Evolutionary conservation across 2,329 filamentous ascomycete species (phyloP).

Genomic region (Setomelanomma holmii): DNA sequence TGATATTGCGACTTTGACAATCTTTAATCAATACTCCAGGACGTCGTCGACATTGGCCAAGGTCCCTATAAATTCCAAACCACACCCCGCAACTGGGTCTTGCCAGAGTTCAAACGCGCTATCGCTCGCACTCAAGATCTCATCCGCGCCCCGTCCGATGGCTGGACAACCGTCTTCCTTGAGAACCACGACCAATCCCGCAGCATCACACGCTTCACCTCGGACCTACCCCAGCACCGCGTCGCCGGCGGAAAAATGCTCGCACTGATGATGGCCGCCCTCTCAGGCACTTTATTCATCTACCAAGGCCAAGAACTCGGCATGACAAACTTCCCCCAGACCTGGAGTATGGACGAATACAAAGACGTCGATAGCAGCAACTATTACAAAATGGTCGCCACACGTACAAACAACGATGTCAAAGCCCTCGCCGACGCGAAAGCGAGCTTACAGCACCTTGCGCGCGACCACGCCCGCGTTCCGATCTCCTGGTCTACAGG

Average conservation of each 20-base stretch:
- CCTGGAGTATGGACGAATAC: constrained; percentile 56
- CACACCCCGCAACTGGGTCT: constrained; percentile 40
- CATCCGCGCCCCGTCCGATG: constrained; percentile 37
- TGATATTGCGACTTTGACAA: not conserved
- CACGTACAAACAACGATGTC: constrained; percentile 34
- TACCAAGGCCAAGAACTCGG: constrained; percentile 61
- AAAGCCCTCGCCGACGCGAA: constrained; percentile 56
- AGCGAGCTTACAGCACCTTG: constrained; percentile 64
- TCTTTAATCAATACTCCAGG: constrained; percentile 31
- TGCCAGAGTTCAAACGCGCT: constrained; percentile 41
- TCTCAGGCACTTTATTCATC: constrained; percentile 59
- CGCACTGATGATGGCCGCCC: constrained; percentile 56
- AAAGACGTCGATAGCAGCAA: constrained; percentile 64
- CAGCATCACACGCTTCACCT: constrained; percentile 57
- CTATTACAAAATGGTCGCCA: constrained; percentile 52
- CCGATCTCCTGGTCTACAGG: constrained; percentile 71
- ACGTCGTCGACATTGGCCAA: constrained; percentile 49
- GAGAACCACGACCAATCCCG: constrained; percentile 64
- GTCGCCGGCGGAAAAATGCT: constrained; percentile 57
- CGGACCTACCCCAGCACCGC: constrained; percentile 55
- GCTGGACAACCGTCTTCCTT: constrained; percentile 60
- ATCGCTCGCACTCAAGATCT: constrained; percentile 41
- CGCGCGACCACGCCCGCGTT: constrained; percentile 70
- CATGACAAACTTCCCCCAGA: constrained; percentile 57
- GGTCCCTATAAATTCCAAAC: constrained; percentile 48